Base-by-base conservation (phyloP, 108 stramenopile genomes). In the Nitzschia sp. region DNA sequence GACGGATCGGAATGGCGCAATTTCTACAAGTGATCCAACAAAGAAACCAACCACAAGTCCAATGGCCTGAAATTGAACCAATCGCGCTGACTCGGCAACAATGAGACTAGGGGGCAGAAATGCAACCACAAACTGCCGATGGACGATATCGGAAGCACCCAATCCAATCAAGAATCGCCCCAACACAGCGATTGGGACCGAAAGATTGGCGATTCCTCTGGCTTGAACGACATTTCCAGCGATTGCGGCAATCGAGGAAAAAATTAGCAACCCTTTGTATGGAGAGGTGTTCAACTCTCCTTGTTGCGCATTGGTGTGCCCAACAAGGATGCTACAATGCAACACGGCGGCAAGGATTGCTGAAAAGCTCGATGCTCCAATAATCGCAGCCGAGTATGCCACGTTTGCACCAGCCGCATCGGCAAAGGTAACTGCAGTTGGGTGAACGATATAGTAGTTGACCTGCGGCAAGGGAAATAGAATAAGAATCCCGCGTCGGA, bases 391-490 rank as follows among this genome's bases (percentile, higher is more conserved):
- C 2, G 81, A 77, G 65, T 72, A 79, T 15, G 84, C 86, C 36
- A 51, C 73, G 27, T 71, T 59, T 8, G 68, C 58, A 29, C 79
- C 82, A 21, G 78, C 56, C 47, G 75, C 42, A 46, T 60, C 47
- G 3, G 74, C 83, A 49, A 84, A 88, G 30, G 72, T 66, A 46
- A 74, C 83, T 18, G 88, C 80, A 9, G 87, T 88, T 26, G 91
- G 80, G 62, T 82, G 81, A 34, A 85, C 71, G 46, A 88, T 80
- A 64, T 85, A 89, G 63, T 88, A 93, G 68, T 93, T 93, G 34
- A 86, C 62, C 84, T 85, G 59, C 59, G 59, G 64, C 74, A 71
- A 35, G 70, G 57, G n/a, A n/a, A n/a, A n/a, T n/a, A n/a, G n/a
- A 17, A 79, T 31, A 13, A 66, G 61, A 18, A 64, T 68, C 58